Base-by-base conservation (phyloP, 2,329 filamentous ascomycete genomes). In the Pyrenophora tritici-repentis region DNA sequence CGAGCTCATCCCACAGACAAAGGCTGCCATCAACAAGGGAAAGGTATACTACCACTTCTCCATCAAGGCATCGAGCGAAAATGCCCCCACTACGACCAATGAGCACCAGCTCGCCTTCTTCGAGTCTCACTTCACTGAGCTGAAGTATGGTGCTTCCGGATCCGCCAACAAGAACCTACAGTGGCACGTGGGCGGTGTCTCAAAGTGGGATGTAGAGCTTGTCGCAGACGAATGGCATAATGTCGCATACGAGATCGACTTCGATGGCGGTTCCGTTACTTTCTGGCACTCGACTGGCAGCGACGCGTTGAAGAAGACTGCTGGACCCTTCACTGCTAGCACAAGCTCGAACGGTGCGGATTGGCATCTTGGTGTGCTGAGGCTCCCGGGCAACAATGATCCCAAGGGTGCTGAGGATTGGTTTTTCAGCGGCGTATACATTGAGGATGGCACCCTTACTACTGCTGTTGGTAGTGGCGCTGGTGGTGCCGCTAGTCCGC, bases 1-100 rank as follows among this genome's bases (percentile, higher is more conserved):
- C 0, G 87, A 90, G 75, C 77, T 90, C 51, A 90, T 91, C 61
- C 87, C 87, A 8, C 84, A 89, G 74, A 89, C 86, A 1, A 80
- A 71, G 1, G 83, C 83, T 0, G 78, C 84, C 55, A 87, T 90
- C 71, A 86, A 84, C 61, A 70, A 74, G 32, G 86, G 86, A 38
- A 86, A 82, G 53, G 80, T 88, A 31, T 88, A 80, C 75, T 90
- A 90, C 73, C 87, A 90, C 72, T 90, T 90, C 75, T 86, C 81
- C 48, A 78, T 90, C 57, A 84, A 82, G 78, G 80, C 82, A 38
- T 77, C 73, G 10, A 76, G 76, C 41, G 78, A 74, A 29, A 88
- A 89, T 65, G 76, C 84, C 1, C 87, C 87, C 0, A 81, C 78
- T 29, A 74, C 79, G 3, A 79, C 78, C 17, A 80, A 86, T 50